Evolutionary conservation across 805 yeast genomes (phyloP).

Genomic region (Kluyveromyces aestuarii): DNA sequence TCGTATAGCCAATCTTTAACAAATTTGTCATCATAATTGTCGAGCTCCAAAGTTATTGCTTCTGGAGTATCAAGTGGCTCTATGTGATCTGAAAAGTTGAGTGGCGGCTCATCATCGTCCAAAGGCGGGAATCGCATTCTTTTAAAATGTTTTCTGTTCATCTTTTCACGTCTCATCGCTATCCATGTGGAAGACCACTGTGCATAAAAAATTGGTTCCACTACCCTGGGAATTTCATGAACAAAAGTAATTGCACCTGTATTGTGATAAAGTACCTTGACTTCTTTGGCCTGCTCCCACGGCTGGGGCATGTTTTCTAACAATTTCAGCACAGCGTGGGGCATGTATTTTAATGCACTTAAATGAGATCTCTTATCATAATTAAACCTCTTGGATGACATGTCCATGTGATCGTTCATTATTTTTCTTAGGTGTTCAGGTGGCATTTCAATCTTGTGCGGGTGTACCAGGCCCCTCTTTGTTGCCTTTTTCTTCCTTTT

Average conservation of each 20-base stretch:
- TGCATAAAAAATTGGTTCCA: constrained; percentile 83
- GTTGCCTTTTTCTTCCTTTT: constrained; percentile 10
- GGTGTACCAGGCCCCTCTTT: constrained; percentile 37
- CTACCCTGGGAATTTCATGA: constrained; percentile 83
- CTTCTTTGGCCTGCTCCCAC: constrained; percentile 86
- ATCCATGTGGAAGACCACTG: constrained; percentile 96
- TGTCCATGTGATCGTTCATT: constrained; percentile 74
- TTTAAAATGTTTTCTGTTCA: constrained; percentile 82
- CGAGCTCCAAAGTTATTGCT: constrained; percentile 60
- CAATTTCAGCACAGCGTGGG: constrained; percentile 85
- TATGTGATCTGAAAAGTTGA: constrained; percentile 72
- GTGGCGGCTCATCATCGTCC: constrained; percentile 95
- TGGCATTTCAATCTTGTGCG: constrained; percentile 75
- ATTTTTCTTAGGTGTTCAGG: constrained; percentile 87
- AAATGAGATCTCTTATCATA: constrained; percentile 80
- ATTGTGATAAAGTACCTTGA: constrained; percentile 77
- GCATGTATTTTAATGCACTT: constrained; percentile 90
- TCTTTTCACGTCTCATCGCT: constrained; percentile 87
- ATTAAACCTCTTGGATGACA: constrained; percentile 68
- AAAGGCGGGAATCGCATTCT: constrained; percentile 92
- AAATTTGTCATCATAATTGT: constrained; percentile 47
- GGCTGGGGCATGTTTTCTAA: constrained; percentile 98
- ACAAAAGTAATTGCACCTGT: constrained; percentile 95
- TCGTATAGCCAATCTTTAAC: constrained; percentile 77
- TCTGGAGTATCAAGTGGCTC: constrained; percentile 65